These are phyloP conservation scores for Ustilago xerochloae DNA, from an alignment of 1,284 basidiomycete species.

Conservation along the genomic window DNA sequence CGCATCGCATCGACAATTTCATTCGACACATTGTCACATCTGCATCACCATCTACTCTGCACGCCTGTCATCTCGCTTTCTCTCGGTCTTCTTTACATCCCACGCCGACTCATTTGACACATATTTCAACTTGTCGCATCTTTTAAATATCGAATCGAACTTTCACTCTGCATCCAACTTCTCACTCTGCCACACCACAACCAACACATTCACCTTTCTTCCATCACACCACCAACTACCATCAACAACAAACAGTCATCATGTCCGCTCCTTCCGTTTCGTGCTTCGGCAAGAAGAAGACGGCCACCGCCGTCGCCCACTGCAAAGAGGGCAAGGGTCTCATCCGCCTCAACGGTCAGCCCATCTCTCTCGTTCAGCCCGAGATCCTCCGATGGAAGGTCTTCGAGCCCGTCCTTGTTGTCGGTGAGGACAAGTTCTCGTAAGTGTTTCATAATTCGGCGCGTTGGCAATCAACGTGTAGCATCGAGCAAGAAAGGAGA, in stretches of 20 bases:
- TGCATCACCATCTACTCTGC: slow-evolving; percentile 2
- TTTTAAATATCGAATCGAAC: not conserved
- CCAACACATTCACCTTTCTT: not conserved
- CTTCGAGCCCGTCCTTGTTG: slow-evolving; percentile 77
- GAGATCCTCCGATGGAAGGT: slow-evolving; percentile 98
- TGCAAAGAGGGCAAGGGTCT: slow-evolving; percentile 89
- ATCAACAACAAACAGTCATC: slow-evolving; percentile 34
- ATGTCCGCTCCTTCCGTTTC: slow-evolving; percentile 66
- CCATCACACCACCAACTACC: slow-evolving; percentile 2
- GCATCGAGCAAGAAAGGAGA: not conserved
- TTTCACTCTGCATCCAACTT: not conserved
- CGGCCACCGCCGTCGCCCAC: slow-evolving; percentile 65
- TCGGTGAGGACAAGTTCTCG: slow-evolving; percentile 68
- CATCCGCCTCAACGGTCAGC: slow-evolving; percentile 96
- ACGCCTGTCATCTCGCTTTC: not conserved
- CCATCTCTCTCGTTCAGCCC: slow-evolving; percentile 88
- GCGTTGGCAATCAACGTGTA: not conserved
- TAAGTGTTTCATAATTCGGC: slow-evolving; percentile 46
- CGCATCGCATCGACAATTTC: slow-evolving; percentile 11
- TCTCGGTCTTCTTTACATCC: not conserved
- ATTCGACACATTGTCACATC: not conserved
- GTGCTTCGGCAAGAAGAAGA: slow-evolving; percentile 70
- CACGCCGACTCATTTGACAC: not conserved
- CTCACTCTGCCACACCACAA: slow-evolving; percentile 2
- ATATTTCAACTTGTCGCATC: not conserved